Conservation (phyloP, 768 basidiomycete species). For the Boletus rufocinnamomeus region DNA sequence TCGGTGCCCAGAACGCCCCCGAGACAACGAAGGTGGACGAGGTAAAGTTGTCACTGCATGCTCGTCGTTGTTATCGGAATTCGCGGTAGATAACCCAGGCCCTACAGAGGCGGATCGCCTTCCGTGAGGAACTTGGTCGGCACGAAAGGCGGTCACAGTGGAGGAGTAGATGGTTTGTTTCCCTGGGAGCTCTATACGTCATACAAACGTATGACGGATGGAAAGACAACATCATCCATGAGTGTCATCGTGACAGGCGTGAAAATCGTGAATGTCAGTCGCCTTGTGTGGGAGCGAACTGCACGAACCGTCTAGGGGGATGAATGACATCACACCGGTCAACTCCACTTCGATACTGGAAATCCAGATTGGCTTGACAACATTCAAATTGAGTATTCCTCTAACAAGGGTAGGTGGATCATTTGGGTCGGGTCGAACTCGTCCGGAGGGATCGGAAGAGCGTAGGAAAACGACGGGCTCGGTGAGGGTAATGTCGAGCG, state of each 20-base stretch:
- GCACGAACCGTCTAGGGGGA: slow-evolving; percentile 77
- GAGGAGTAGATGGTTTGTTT: slow-evolving; percentile 73
- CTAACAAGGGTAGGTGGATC: slow-evolving; percentile 65
- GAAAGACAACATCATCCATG: not conserved
- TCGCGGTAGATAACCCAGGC: slow-evolving; percentile 17
- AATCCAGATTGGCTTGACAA: slow-evolving; percentile 81
- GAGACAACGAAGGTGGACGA: slow-evolving; percentile 2
- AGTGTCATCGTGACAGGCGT: not conserved
- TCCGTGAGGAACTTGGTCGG: slow-evolving; percentile 43
- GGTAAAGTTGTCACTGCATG: not conserved
- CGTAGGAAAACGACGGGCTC: slow-evolving; percentile 77
- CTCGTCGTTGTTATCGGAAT: slow-evolving; percentile 3
- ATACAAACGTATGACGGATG: not conserved
- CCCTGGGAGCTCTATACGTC: slow-evolving; percentile 55
- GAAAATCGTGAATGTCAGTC: not conserved
- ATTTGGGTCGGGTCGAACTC: slow-evolving; percentile 33
- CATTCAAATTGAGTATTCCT: slow-evolving; percentile 61
- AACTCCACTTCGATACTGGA: slow-evolving; percentile 84
- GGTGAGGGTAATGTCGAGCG: slow-evolving; percentile 61
- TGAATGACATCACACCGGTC: slow-evolving; percentile 54
- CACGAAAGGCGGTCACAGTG: slow-evolving; percentile 73
- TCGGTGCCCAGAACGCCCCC: slow-evolving; percentile 8
- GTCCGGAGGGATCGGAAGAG: slow-evolving; percentile 48
- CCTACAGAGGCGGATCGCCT: slow-evolving; percentile 27
- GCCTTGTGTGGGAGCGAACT: not conserved